Base-by-base conservation (phyloP, 345 rosid species). In the Eucalyptus regnans region DNA sequence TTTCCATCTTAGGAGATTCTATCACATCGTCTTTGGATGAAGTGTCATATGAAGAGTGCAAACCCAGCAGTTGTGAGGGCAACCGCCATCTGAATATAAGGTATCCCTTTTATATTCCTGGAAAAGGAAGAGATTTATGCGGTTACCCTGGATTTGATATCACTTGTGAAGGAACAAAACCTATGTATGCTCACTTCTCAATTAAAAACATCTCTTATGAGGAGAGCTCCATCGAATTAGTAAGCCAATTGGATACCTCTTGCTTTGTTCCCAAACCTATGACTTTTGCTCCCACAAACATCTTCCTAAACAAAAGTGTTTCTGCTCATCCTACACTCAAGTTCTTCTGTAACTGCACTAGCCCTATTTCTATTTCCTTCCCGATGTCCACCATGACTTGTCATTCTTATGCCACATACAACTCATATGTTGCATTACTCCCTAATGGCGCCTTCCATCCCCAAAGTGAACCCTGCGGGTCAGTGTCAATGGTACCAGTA, bases 291-390 rank as follows among this genome's bases (percentile, higher is more conserved):
- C 41, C 41, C 41, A 37, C 41, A 13, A 62, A 29, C 71, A 13
- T 27, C 17, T 62, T 62, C 33, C 33, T 62, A 62, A 62, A 4
- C 8, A 6, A 62, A 0, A 62, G 4, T 62, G 4, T 29, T 3
- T 37, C 41, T 62, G 0, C 13, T 29, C 68, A 27, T 12, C 17
- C 3, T 62, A 62, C 1, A 1, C 33, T 62, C 16, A 12, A 0
- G 3, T 29, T 62, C 71, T 62, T 29, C 17, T 1, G 0, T 62
- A 62, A 62, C 17, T 7, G 2, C 33, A 12, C 8, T 2, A 2
- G 12, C 16, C 15, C 20, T 37, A 37, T 37, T n/a, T 3, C 71
- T 29, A 29, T 29, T 13, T 8, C 71, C 71, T 62, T 62, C 3
- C 17, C 33, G 0, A 62, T 1, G 29, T 62, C 17, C 33, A 9